A percentile compares a stretch with the other conserved stretches of the same genome.
Evolutionary conservation across 2,329 filamentous ascomycete species (phyloP).

Genomic region (Aspergillus quadricinctus): DNA sequence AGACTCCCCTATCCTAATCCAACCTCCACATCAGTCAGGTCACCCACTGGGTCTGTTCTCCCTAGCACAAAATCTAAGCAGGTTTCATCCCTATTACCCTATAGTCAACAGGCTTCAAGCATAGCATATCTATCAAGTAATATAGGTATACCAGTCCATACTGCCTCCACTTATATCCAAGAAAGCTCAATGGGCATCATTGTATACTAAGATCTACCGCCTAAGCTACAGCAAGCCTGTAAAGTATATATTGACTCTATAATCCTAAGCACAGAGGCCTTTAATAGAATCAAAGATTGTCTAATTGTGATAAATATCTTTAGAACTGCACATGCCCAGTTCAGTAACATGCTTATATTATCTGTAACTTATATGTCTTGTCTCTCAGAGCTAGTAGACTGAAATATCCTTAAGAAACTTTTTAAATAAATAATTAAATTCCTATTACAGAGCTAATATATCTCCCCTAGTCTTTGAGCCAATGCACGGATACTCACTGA

Average conservation of each 20-base stretch:
- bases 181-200: not conserved
- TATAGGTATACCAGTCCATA: constrained; percentile 27
- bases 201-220: constrained; percentile 28
- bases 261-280: constrained; percentile 78
- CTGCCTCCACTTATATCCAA: not conserved
- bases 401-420: constrained; percentile 54
- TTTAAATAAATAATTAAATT: constrained; percentile 73
- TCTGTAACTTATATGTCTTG: constrained; percentile 71
- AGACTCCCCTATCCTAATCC: constrained; percentile 34
- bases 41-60: constrained; percentile 26
- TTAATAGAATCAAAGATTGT: constrained; percentile 60
- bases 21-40: constrained; percentile 22
- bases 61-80: constrained; percentile 29
- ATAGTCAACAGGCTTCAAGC: too few relatives aligned
- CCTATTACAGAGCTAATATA: constrained; percentile 63
- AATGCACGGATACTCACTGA: constrained; percentile 70
- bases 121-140: constrained; percentile 27
- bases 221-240: constrained; percentile 52
- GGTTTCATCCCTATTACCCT: constrained; percentile 23
- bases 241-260: constrained; percentile 65
- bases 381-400: constrained; percentile 56
- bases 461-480: constrained; percentile 67
- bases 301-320: constrained; percentile 94
- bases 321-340: constrained; percentile 97
- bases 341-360: constrained; percentile 87